Evolutionary conservation across 1,139 yeast species (phyloP).

Genomic region (Lodderomyces orthopsilosis): DNA sequence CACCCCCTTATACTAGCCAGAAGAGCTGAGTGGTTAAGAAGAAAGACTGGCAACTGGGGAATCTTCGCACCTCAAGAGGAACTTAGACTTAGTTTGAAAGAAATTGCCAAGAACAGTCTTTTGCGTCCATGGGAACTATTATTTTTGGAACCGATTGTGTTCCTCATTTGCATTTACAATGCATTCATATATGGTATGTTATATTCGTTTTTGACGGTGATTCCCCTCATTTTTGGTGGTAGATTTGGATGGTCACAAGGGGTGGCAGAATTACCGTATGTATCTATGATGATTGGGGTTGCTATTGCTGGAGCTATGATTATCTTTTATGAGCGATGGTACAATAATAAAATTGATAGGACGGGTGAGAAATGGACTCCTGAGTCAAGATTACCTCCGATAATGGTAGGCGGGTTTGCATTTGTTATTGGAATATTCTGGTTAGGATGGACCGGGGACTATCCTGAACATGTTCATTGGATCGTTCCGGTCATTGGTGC

Average conservation of each 20-base stretch:
- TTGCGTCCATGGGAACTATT: conserved; percentile 70
- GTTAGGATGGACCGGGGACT: conserved; percentile 85
- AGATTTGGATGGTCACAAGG: conserved; percentile 56
- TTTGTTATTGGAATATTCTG: conserved; percentile 80
- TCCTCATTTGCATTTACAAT: conserved; percentile 67
- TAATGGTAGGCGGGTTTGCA: conserved; percentile 63
- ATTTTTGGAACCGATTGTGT: conserved; percentile 66
- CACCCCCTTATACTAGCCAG: conserved; percentile 33
- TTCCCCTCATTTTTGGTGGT: conserved; percentile 68
- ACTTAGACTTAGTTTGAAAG: conserved; percentile 56
- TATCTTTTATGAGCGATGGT: conserved; percentile 25
- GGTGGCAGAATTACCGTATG: conserved; percentile 59
- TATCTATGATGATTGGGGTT: conserved; percentile 60
- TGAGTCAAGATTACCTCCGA: conserved; percentile 52
- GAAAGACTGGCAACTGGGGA: conserved; percentile 65
- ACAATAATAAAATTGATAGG: conserved; percentile 17
- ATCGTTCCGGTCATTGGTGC: conserved; percentile 81
- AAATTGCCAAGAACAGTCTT: conserved; percentile 65
- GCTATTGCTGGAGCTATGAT: conserved; percentile 50
- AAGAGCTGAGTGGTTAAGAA: conserved; percentile 63
- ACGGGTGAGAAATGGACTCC: conserved; percentile 64
- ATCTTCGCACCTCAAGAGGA: conserved; percentile 82
- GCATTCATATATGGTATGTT: conserved; percentile 83
- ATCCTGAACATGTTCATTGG: conserved; percentile 68
- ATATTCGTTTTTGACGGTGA: conserved; percentile 72